These are phyloP conservation scores for Abrus precatorius DNA, from an alignment of 306 rosid species.

Conservation along the genomic window DNA sequence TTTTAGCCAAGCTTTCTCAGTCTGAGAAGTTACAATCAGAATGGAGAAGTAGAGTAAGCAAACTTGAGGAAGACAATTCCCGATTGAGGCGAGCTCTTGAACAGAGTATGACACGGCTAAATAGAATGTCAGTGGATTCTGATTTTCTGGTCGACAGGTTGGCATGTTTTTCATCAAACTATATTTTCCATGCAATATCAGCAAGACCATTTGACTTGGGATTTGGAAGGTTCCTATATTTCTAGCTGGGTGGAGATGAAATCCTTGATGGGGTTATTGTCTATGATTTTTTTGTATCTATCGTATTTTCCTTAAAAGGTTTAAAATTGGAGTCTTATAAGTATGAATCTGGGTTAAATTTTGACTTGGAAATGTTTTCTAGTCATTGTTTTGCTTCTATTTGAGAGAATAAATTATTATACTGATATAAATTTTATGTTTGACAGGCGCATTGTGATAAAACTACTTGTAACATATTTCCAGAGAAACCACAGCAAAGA, in stretches of 20 bases:
- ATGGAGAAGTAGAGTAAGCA: slow-evolving; percentile 87
- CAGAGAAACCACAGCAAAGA: slow-evolving; percentile 97
- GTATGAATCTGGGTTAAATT: slow-evolving; percentile 31
- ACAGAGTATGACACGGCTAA: slow-evolving; percentile 93
- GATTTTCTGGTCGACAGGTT: slow-evolving; percentile 99
- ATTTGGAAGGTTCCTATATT: slow-evolving; percentile 11
- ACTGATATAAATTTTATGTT: slow-evolving; percentile 49
- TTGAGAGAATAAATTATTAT: slow-evolving; percentile 31
- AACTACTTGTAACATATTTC: slow-evolving; percentile 87
- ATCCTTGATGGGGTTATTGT: slow-evolving; percentile 4
- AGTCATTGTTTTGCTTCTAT: slow-evolving; percentile 22
- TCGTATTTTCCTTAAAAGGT: not conserved
- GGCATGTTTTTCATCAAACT: slow-evolving; percentile 45
- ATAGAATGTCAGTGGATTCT: slow-evolving; percentile 97
- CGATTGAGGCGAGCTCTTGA: slow-evolving; percentile 90
- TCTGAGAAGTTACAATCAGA: slow-evolving; percentile 78
- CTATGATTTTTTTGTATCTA: not conserved
- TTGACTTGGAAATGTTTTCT: not conserved
- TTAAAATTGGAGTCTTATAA: not conserved
- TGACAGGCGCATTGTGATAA: slow-evolving; percentile 97
- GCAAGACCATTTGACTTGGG: slow-evolving; percentile 24
- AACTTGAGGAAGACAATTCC: slow-evolving; percentile 96
- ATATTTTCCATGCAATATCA: slow-evolving; percentile 13
- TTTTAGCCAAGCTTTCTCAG: slow-evolving; percentile 72
- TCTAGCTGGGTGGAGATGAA: slow-evolving; percentile 15